Base-by-base conservation (phyloP, 352 stramenopile genomes). In the Pythium aristosporum region DNA sequence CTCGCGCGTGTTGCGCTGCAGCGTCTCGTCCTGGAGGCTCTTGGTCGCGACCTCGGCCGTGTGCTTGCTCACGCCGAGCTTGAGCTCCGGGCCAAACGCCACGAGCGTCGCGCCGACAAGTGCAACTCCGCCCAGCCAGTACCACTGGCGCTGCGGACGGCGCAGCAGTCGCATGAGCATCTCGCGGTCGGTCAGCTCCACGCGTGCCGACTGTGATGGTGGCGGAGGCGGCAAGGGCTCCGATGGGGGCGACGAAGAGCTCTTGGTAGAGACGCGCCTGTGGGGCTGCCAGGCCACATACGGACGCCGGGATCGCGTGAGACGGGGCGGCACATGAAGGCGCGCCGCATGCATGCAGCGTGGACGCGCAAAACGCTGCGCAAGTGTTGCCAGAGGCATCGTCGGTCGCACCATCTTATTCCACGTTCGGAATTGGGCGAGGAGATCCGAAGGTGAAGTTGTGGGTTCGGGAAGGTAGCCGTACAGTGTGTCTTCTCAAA, bases 1-100 rank as follows among this genome's bases (percentile, higher is more conserved):
- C 47, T 92, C 72, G 21, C 83, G 76, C 32, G 83, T 89, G 69
- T 94, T 81, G 41, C 72, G 75, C 32, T 86, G 71, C 32, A 94
- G 79, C 50, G 79, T 91, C 71, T 94, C 83, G 71, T 94, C 82
- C 76, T 94, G 85, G 9, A 94, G 76, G 32, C 83, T 92, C 46
- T 85, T 79, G 34, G 81, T 89, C 51, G 84, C 85, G 18, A 94
- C 77, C n/a, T 94, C 83, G 1, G 85, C 85, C 41, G 83, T 94
- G 62, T 92, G 84, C 50, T 88, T 88, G 63, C 83, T 94, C 71
- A 92, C 77, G 46, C 84, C 83, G 36, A 89, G 47, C 49, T 91
- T 90, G 23, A 94, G 76, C 61, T 94, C 85, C 0, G 85, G 83
- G 1, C 63, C 79, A 34, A 94, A 94, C 39, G 83, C 85, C 55